These are phyloP conservation scores for Besnoitia besnoiti DNA, from an alignment of 169 alveolate species.

Conservation along the genomic window DNA sequence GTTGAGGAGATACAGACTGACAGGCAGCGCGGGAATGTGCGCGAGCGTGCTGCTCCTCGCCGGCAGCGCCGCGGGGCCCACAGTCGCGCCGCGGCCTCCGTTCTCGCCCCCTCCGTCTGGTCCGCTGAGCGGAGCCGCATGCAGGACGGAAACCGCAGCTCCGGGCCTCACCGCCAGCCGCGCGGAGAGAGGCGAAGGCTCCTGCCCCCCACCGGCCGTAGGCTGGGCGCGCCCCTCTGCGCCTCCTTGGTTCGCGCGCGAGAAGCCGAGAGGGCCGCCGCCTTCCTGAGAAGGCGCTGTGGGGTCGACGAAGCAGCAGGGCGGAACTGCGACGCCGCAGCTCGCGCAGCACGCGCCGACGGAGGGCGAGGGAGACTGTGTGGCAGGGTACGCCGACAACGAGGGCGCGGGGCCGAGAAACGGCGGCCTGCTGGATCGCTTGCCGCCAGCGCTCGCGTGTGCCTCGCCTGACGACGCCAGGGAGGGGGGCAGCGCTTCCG, in stretches of 20 bases:
- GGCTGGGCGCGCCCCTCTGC: background rate
- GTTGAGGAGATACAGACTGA: background rate
- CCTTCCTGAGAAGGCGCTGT: background rate
- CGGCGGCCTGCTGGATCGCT: too few species aligned
- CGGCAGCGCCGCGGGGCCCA: background rate
- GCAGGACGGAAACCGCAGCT: too few species aligned
- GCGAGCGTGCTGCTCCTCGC: slow-evolving; percentile 8
- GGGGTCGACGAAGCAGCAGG: slow-evolving; percentile 3
- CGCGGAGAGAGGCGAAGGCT: too few species aligned
- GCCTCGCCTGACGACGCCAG: too few species aligned
- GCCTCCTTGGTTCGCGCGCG: background rate
- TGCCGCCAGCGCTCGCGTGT: too few species aligned
- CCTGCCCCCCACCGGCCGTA: too few species aligned
- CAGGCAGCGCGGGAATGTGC: slow-evolving; percentile 20
- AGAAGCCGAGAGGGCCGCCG: background rate
- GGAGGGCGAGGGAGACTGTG: background rate
- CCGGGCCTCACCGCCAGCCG: too few species aligned
- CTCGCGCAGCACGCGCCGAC: background rate
- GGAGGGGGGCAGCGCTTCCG: background rate
- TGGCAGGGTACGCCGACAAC: background rate
- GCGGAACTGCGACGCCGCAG: background rate
- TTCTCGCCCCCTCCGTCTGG: too few species aligned
- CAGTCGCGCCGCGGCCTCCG: background rate
- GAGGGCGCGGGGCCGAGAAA: too few species aligned
- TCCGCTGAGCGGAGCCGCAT: background rate